Evolutionary conservation across 345 rosid genomes (phyloP), one percentile per base, ranked within the genome.

Genomic region (Pugionium cornutum): DNA sequence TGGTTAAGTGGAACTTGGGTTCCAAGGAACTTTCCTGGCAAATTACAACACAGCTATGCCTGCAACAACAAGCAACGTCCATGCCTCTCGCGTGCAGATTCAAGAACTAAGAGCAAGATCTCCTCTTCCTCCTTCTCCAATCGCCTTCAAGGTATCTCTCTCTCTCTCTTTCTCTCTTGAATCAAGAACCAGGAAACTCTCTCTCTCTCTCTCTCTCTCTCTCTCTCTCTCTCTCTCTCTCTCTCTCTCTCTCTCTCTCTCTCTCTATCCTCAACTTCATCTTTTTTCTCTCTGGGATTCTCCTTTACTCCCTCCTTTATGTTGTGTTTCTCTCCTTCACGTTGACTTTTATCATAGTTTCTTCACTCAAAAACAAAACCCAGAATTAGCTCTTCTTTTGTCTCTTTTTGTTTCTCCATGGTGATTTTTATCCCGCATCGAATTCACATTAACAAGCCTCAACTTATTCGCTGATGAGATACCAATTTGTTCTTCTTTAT

Each of bases 61-160:
- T 36, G 59, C 66, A 51, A 30, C 66, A 58, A 47, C 71, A 57
- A 58, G 71, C 55, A 65, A 72, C 61, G 42, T 8, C 45, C 76
- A 75, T 64, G 72, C 40, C 60, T 58, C 55, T 57, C 75, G 44
- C 34, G 29, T 73, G 63, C 75, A 77, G 57, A 70, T 52, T 67
- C 85, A 67, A 73, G 60, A 62, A 65, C 67, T 54, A 58, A 62
- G 56, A 73, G 45, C 62, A 66, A 65, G 49, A 53, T 65, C 62
- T 72, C 8, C 64, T 40, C 75, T 58, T 67, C 43, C 60, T 68
- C 52, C 75, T 30, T 8, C 80, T 29, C 62, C 79, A 50, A 68
- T n/a, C 72, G 67, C 76, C 68, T 62, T 60, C 75, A 74, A 78
- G 85, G 83, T 79, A 49, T 44, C 62, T 66, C 68, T 70, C 63